phyloP scores from a whole-genome alignment of 169 alveolate species.

The Babesia ovis region DNA sequence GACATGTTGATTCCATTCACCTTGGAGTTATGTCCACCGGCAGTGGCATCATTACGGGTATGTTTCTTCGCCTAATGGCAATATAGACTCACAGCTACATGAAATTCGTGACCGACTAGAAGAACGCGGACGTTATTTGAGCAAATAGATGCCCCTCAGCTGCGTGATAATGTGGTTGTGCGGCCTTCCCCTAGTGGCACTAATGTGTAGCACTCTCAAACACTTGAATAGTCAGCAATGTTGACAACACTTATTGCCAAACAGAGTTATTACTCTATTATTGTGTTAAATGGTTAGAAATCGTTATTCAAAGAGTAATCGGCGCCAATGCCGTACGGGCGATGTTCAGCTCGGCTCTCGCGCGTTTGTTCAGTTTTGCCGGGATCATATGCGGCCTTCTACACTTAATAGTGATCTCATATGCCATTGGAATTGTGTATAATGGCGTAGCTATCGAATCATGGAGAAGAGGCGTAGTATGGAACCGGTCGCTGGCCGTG shows the following conservation, averaged over 20 bases:
- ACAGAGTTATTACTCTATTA: not conserved
- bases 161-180: not conserved
- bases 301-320: not conserved
- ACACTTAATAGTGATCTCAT: not conserved
- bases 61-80: not conserved
- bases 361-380: constrained; percentile 4
- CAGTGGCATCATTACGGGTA: constrained; percentile 5
- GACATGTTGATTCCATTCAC: not conserved
- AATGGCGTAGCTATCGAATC: not conserved
- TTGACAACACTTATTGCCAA: not conserved
- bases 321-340: constrained; percentile 36
- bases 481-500: too few species aligned
- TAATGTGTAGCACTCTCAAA: constrained; percentile 2
- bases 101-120: constrained; percentile 13
- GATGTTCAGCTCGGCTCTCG: constrained; percentile 11
- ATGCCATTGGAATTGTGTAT: not conserved
- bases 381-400: constrained; percentile 5
- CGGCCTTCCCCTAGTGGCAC: not conserved
- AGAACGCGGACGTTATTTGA: too few species aligned
- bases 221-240: not conserved
- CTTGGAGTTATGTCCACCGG: constrained; percentile 10
- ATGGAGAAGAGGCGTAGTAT: too few species aligned
- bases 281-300: constrained; percentile 18
- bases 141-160: too few species aligned
- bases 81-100: constrained; percentile 2